Evolutionary conservation across 306 rosid genomes (phyloP), one percentile per base, ranked within the genome.

Genomic region (Pueraria montana): DNA sequence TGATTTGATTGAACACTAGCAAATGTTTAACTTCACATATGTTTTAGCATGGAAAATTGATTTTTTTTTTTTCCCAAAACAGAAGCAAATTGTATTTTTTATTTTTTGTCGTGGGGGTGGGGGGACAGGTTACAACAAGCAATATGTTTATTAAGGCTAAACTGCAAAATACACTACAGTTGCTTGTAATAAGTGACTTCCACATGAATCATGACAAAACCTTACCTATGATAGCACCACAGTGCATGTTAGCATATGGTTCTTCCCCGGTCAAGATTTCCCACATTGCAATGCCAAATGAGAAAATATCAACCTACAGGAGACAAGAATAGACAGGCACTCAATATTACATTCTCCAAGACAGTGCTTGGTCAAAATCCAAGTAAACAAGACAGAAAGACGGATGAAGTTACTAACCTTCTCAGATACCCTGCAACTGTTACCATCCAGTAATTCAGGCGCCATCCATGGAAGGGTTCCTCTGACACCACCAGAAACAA

Each of bases 401-500:
- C 32, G 43, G 55, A 64, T 43, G 43, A 80, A 75, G 87, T 20
- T 83, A 36, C 85, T 46, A 70, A 96, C 99, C 99, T 94, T 96
- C 84, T 96, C 97, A 55, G 98, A 92, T 68, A 96, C 99, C 83
- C 90, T 84, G 36, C 84, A 90, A 80, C 95, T 94, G 84, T 91
- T 87, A 40, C 99, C 95, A 77, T 89, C 92, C 43, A 96, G 86
- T 84, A 96, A 80, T 76, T 96, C 99, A 0, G 99, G 99, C 12
- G 98, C 99, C 98, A 94, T 96, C 98, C 98, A 96, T 30, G 99
- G 98, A 79, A 96, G 99, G 63, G 99, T 94, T 77, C 99, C 99
- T 84, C 97, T 80, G 21, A 94, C 98, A 62, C 99, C 99, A 67
- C 98, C 98, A 8, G 97, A 91, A 76, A 94, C 95, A 38, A 96